Evolutionary conservation across 768 basidiomycete genomes (phyloP), one percentile per base, ranked within the genome.

Genomic region (Lentinula edodes): DNA sequence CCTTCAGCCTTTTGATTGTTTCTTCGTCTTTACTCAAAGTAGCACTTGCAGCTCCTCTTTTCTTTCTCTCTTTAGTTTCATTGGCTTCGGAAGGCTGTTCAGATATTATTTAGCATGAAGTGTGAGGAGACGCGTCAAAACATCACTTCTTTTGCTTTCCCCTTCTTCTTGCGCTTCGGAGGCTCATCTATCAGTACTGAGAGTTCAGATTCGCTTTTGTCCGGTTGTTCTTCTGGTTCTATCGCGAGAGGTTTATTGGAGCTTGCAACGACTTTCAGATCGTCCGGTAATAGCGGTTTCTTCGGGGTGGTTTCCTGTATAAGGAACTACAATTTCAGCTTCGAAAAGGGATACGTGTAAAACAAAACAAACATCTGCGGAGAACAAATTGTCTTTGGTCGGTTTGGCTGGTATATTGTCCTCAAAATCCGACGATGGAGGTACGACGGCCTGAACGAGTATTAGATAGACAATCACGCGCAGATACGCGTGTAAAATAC

Each of bases 1-100:
- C 91, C 80, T 93, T 93, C 16, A 92, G 77, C 50, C 79, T 82
- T 68, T 89, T 90, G 63, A 93, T 84, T 0, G 79, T 84, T 68
- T 87, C 88, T 64, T 92, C 91, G 46, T 90, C 86, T 69, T 87
- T 88, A 56, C 75, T 73, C 58, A 75, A 57, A 20, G 63, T 69
- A 55, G 70, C 20, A 20, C 18, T 41, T 53, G 60, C 71, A 66
- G 60, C 71, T 61, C 62, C 78, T 78, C 58, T 71, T 73, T 66
- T 69, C 50, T 60, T 60, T 16, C n/a, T 53, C 32, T 51, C 28
- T 68, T 65, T 71, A 69, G 61, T 68, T 65, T 35, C 61, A 52
- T 52, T 76, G 76, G 52, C 70, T 64, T 62, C 64, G 69, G 69
- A 64, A 63, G 48, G 52, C 62, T 69, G 70, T 61, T 16, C 53